phyloP scores from a whole-genome alignment of 257 asterid genomes.

The Datura wrightii region DNA sequence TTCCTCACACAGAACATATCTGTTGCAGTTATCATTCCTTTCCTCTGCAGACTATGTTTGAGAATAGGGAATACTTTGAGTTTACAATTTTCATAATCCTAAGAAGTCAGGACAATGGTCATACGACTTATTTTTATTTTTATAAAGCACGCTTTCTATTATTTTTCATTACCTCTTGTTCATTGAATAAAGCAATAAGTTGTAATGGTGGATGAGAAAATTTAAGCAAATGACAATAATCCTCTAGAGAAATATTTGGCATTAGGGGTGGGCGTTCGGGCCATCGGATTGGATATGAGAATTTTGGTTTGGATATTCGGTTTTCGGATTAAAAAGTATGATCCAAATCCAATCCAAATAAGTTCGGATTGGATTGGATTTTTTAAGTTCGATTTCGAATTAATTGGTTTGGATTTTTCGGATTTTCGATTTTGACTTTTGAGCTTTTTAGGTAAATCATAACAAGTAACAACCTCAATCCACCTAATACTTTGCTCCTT shows the following conservation, averaged over 20 bases:
- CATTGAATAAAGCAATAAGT: background rate
- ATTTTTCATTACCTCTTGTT: background rate
- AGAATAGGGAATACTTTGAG: background rate
- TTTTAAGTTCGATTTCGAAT: too few species aligned
- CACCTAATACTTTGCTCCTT: too few species aligned
- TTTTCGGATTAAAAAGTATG: too few species aligned
- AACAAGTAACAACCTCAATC: too few species aligned
- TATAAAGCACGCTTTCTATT: background rate
- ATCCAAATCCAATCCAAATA: too few species aligned
- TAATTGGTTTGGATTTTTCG: too few species aligned
- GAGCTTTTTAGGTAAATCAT: too few species aligned
- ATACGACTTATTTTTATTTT: background rate
- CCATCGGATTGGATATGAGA: too few species aligned
- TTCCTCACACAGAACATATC: background rate
- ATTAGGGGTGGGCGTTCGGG: too few species aligned
- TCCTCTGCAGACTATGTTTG: background rate
- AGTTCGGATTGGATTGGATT: too few species aligned
- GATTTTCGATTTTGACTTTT: too few species aligned
- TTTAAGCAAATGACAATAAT: background rate
- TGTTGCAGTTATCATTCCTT: background rate
- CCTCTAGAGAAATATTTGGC: background rate
- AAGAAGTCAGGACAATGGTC: background rate
- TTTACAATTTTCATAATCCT: background rate
- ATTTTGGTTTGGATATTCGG: too few species aligned
- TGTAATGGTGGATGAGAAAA: conserved; percentile 12